These are phyloP conservation scores for Sabuloglossum arenarium DNA, from an alignment of 495 filamentous ascomycete genomes.

Conservation along the genomic window DNA sequence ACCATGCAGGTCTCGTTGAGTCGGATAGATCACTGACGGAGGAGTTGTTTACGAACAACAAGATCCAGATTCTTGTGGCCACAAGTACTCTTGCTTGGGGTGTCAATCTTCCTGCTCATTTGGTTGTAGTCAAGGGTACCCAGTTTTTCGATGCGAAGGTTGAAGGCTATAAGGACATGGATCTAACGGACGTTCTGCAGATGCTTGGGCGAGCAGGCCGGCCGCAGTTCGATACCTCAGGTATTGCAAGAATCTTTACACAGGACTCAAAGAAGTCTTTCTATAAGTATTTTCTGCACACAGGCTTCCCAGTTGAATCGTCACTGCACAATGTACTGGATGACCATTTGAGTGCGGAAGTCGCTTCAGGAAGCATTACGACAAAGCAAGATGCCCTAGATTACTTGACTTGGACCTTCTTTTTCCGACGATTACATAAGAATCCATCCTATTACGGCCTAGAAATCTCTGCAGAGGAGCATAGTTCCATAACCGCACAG, in stretches of 20 bases:
- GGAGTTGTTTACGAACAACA: constrained; percentile 90
- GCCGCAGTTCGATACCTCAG: constrained; percentile 88
- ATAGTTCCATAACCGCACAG: constrained; percentile 74
- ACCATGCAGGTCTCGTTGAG: constrained; percentile 93
- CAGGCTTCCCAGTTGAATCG: constrained; percentile 93
- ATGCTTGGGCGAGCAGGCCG: constrained; percentile 94
- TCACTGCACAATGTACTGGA: constrained; percentile 89
- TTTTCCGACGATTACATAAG: constrained; percentile 93
- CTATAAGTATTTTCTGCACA: constrained; percentile 98
- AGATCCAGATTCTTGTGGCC: constrained; percentile 93
- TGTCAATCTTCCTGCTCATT: constrained; percentile 90
- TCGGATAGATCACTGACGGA: constrained; percentile 78
- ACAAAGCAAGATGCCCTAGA: constrained; percentile 96
- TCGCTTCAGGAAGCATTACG: constrained; percentile 74
- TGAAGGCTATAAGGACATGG: constrained; percentile 97
- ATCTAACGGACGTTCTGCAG: constrained; percentile 92
- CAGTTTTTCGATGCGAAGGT: constrained; percentile 98
- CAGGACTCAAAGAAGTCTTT: constrained; percentile 98
- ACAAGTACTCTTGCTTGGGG: constrained; percentile 96
- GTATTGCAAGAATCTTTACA: constrained; percentile 91
- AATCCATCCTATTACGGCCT: constrained; percentile 97
- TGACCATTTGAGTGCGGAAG: constrained; percentile 91
- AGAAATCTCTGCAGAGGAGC: constrained; percentile 82
- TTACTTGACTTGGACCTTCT: constrained; percentile 98
- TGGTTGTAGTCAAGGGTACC: constrained; percentile 95